Conservation (phyloP, 176 grass and related monocot species). For the Melocanna baccifera region DNA sequence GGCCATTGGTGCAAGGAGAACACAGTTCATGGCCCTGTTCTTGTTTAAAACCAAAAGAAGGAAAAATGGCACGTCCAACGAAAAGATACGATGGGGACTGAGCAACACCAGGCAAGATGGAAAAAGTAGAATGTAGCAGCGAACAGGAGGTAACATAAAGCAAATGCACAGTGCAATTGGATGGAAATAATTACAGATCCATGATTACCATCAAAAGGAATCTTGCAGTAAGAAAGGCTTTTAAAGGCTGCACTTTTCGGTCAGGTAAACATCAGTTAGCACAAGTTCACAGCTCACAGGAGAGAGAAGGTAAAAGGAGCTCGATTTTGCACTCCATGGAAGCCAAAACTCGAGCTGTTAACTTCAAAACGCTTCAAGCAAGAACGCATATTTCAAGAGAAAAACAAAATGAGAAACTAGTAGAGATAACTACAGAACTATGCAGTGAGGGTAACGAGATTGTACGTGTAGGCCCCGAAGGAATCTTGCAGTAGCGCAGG, state of each 20-base stretch:
- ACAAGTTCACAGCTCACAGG: conserved; percentile 23
- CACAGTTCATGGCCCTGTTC: conserved; percentile 38
- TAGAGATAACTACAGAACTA: conserved; percentile 13
- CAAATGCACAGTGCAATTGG: conserved; percentile 1
- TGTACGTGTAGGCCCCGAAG: neutral
- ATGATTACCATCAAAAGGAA: conserved; percentile 56
- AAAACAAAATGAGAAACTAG: neutral
- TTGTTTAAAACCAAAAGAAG: conserved; percentile 24
- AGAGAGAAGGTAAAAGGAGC: conserved; percentile 23
- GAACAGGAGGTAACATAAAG: conserved; percentile 31
- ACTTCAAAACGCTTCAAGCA: neutral
- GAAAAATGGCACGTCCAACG: conserved; percentile 35
- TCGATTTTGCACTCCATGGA: conserved; percentile 14
- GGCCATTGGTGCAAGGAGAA: conserved; percentile 20
- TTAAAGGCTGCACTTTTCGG: conserved; percentile 30
- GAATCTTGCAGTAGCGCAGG: conserved; percentile 24
- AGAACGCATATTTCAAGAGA: neutral
- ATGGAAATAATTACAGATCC: conserved; percentile 22
- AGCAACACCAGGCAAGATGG: conserved; percentile 30
- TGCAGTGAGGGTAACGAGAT: conserved; percentile 6
- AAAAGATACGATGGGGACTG: conserved; percentile 35
- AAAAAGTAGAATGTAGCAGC: conserved; percentile 37
- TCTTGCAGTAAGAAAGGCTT: conserved; percentile 39
- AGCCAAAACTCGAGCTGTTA: conserved; percentile 5
- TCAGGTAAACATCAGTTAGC: conserved; percentile 13